phyloP scores from a whole-genome alignment of 1,139 yeast genomes.

The Meyerozyma guilliermondii region DNA sequence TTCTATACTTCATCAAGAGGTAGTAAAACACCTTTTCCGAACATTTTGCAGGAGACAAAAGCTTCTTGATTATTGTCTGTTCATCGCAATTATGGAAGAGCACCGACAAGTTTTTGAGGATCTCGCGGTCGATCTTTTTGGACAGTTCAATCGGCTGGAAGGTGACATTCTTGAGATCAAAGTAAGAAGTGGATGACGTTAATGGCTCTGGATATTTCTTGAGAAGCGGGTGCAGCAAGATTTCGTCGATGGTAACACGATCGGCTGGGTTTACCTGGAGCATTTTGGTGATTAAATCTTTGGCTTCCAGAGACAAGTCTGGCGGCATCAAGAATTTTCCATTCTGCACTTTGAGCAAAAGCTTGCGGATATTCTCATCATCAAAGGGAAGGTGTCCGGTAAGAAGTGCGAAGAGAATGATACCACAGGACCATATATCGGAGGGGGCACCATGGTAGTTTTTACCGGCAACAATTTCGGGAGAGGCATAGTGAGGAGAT shows the following conservation, averaged over 20 bases:
- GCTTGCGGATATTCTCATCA: slow-evolving; percentile 85
- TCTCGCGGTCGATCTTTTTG: slow-evolving; percentile 71
- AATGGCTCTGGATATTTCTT: slow-evolving; percentile 58
- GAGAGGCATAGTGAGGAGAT: slow-evolving; percentile 97
- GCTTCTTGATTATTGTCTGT: slow-evolving; percentile 51
- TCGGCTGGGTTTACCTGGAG: slow-evolving; percentile 72
- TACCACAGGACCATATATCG: slow-evolving; percentile 98
- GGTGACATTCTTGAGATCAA: slow-evolving; percentile 25
- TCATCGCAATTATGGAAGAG: slow-evolving; percentile 85
- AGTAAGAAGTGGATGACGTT: slow-evolving; percentile 15
- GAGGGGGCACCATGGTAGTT: slow-evolving; percentile 96
- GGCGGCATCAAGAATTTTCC: slow-evolving; percentile 85
- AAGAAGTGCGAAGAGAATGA: slow-evolving; percentile 83
- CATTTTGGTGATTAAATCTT: slow-evolving; percentile 79
- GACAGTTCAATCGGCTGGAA: slow-evolving; percentile 46
- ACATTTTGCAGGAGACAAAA: slow-evolving; percentile 56
- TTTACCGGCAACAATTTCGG: slow-evolving; percentile 93
- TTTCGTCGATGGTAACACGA: slow-evolving; percentile 71
- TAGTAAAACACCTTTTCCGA: slow-evolving; percentile 91
- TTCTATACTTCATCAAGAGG: slow-evolving; percentile 75
- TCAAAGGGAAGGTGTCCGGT: slow-evolving; percentile 97
- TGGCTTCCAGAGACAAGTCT: slow-evolving; percentile 75
- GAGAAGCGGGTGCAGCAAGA: slow-evolving; percentile 74
- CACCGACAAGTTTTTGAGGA: slow-evolving; percentile 78
- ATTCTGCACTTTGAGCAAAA: slow-evolving; percentile 83